Evolutionary conservation across 192 early-diverging fungal genomes (phyloP).

Genomic region (Podila epicladia): DNA sequence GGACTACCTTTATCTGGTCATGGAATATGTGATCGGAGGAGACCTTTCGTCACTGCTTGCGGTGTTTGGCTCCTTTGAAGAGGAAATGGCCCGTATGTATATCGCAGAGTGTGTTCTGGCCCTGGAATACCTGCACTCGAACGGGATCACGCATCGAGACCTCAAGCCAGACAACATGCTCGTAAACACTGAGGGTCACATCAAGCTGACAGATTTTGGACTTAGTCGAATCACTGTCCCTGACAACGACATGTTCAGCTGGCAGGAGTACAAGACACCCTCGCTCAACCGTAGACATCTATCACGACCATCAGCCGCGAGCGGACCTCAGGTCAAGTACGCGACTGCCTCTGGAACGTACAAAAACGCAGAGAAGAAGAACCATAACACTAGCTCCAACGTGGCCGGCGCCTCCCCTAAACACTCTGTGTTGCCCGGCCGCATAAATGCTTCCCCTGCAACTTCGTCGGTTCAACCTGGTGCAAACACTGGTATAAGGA

Average conservation of each 20-base stretch:
- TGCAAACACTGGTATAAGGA: constrained; percentile 5
- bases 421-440: neutral
- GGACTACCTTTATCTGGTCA: constrained; percentile 89
- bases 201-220: constrained; percentile 97
- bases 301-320: neutral
- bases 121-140: constrained; percentile 89
- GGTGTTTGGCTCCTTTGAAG: constrained; percentile 81
- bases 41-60: constrained; percentile 82
- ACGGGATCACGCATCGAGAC: constrained; percentile 91
- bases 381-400: neutral
- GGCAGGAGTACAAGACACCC: constrained; percentile 39
- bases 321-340: neutral
- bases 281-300: constrained; percentile 24
- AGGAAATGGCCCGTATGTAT: constrained; percentile 88
- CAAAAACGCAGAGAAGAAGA: neutral
- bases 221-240: constrained; percentile 83
- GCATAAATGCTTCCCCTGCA: neutral
- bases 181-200: constrained; percentile 86
- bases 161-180: constrained; percentile 89
- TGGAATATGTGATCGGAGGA: constrained; percentile 93
- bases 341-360: neutral
- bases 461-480: constrained; percentile 2
- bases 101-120: constrained; percentile 90
- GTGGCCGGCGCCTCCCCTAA: neutral
- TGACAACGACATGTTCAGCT: constrained; percentile 50